phyloP scores from a whole-genome alignment of 768 basidiomycete species.

The Auricularia sp. region DNA sequence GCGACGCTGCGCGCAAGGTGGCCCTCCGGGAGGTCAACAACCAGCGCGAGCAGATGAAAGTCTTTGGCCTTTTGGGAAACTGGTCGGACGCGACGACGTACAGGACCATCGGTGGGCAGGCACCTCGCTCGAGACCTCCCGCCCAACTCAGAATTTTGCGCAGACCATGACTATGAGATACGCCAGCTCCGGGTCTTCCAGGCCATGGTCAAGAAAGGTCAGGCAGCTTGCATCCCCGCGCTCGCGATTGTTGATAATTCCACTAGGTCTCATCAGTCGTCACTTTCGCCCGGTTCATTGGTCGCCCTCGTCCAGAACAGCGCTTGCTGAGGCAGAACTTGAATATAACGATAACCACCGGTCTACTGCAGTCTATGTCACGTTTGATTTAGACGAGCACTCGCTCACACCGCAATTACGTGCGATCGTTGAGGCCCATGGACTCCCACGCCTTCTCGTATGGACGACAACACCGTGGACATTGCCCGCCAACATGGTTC shows the following conservation, averaged over 20 bases:
- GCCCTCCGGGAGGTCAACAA: slow-evolving; percentile 63
- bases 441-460: slow-evolving; percentile 40
- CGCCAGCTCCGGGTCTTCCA: slow-evolving; percentile 79
- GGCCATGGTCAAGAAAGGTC: slow-evolving; percentile 79
- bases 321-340: slow-evolving; percentile 90
- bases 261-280: slow-evolving; percentile 66
- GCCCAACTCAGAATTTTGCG: not conserved
- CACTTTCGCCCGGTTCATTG: slow-evolving; percentile 87
- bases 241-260: not conserved
- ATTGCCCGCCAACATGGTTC: slow-evolving; percentile 86
- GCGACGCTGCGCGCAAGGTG: slow-evolving; percentile 57
- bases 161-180: slow-evolving; percentile 82
- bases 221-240: not conserved
- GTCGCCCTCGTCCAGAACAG: slow-evolving; percentile 89
- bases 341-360: slow-evolving; percentile 81
- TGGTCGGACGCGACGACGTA: slow-evolving; percentile 69
- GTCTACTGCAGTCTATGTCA: slow-evolving; percentile 81
- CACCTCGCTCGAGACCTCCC: too few species aligned
- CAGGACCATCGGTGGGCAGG: slow-evolving; percentile 63
- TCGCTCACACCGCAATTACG: slow-evolving; percentile 16
- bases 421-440: slow-evolving; percentile 26
- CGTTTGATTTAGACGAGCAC: slow-evolving; percentile 46
- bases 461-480: slow-evolving; percentile 99
- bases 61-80: slow-evolving; percentile 86
- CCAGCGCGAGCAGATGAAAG: slow-evolving; percentile 70